These are phyloP conservation scores for Sporothrix humicola DNA, from an alignment of 2,329 filamentous ascomycete genomes.

Conservation along the genomic window DNA sequence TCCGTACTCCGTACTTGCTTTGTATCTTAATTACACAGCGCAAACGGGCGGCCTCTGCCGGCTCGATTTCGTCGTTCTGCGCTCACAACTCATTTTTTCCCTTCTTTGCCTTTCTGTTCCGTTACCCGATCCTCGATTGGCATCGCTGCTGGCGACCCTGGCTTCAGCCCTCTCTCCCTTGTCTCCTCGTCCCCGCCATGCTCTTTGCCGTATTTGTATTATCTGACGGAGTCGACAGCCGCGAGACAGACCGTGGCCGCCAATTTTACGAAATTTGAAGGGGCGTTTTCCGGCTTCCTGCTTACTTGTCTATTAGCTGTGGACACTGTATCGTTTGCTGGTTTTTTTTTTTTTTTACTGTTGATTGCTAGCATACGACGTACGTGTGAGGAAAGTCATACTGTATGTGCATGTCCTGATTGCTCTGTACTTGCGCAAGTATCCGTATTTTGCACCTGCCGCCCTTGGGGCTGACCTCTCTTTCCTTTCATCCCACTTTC, in stretches of 20 bases:
- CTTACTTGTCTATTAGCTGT: not conserved
- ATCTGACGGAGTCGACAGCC: constrained; percentile 9
- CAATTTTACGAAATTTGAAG: constrained; percentile 27
- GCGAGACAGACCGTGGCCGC: constrained; percentile 7
- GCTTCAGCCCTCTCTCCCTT: constrained; percentile 16
- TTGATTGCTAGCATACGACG: too few species aligned
- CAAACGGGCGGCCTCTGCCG: not conserved
- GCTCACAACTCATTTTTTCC: constrained; percentile 6
- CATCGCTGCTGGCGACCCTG: constrained; percentile 12
- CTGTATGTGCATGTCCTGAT: not conserved
- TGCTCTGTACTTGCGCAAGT: not conserved
- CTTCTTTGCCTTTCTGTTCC: not conserved
- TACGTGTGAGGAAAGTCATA: not conserved
- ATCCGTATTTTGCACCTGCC: not conserved
- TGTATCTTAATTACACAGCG: not conserved
- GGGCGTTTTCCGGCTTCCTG: constrained; percentile 12
- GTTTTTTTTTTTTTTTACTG: not conserved
- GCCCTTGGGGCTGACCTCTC: not conserved
- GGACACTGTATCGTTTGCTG: constrained; percentile 13
- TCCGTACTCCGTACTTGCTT: not conserved
- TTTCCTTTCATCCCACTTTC: constrained; percentile 14
- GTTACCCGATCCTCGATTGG: not conserved
- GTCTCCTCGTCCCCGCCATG: constrained; percentile 1
- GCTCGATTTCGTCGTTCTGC: not conserved
- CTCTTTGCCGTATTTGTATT: constrained; percentile 9